phyloP scores from a whole-genome alignment of 1,284 basidiomycete genomes.

The Ceratobasidium sp. region DNA sequence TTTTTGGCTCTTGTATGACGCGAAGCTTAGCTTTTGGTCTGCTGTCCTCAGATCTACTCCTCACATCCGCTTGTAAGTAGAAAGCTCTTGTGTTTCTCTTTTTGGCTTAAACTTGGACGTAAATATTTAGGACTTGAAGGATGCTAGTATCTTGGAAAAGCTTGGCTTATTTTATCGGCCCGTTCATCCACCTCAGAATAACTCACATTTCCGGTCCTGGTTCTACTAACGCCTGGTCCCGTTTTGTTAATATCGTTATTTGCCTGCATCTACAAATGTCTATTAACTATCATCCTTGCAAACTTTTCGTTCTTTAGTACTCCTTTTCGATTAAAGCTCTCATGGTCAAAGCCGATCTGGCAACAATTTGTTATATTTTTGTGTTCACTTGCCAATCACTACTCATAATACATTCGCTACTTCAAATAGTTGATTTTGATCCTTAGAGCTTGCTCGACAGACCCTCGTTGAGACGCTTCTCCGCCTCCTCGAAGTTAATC shows the following conservation, averaged over 20 bases:
- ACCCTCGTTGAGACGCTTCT: constrained; percentile 69
- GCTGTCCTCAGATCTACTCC: not conserved
- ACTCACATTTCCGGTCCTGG: not conserved
- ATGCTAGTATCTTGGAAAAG: not conserved
- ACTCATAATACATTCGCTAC: constrained; percentile 13
- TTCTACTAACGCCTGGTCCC: too few species aligned
- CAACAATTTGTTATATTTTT: too few species aligned
- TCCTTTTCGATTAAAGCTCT: too few species aligned
- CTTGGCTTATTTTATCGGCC: not conserved
- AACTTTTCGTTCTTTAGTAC: too few species aligned
- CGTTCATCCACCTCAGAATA: not conserved
- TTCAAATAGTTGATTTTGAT: not conserved
- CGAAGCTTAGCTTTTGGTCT: not conserved
- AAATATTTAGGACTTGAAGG: not conserved
- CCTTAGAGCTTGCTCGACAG: constrained; percentile 30
- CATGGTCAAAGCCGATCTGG: too few species aligned
- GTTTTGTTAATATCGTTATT: too few species aligned
- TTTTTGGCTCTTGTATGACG: too few species aligned
- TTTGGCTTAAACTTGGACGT: not conserved
- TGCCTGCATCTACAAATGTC: too few species aligned
- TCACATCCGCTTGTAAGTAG: constrained; percentile 1
- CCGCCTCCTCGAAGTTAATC: constrained; percentile 85
- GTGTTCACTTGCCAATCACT: not conserved
- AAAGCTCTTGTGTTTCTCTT: not conserved
- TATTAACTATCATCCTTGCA: too few species aligned